Evolutionary conservation across 2,329 filamentous ascomycete genomes (phyloP), one percentile per base, ranked within the genome.

Genomic region (Lasiodiplodia gonubiensis): DNA sequence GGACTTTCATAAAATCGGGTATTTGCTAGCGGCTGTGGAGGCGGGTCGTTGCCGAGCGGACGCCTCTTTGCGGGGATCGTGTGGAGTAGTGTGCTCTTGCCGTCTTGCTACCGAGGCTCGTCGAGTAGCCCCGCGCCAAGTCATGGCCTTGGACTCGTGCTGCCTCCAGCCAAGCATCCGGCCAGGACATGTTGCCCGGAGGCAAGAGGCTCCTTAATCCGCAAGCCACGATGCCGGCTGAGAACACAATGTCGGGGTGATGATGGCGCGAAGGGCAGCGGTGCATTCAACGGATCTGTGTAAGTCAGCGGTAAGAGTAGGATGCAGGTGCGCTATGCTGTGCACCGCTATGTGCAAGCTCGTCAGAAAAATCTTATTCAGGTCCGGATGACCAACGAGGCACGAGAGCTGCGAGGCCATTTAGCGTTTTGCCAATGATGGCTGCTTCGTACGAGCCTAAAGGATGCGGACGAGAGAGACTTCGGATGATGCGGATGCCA

Each of bases 41-140:
- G 14, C n/a, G 55, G 23, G 23, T 30, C 16, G 55, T 33, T 60
- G 57, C 57, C 57, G 57, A 60, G 25, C 23, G n/a, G 4, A 18
- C 54, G 57, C 57, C 57, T 60, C 57, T 33, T 60, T 48, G 57
- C 57, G 57, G 57, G 57, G 57, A 46, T 60, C 12, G 39, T 60
- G 57, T 60, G 57, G 57, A 60, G 57, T 60, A 48, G 35, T 16
- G 6, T 12, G 27, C 3, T 7, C 14, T 59, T 42, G n/a, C 55
- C 55, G 55, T 39, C 37, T 11, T 21, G 21, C 55, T 60, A 11
- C 57, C 57, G 57, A 60, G 57, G 57, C 39, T 48, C 57, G 12
- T 60, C 3, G 14, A 35, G 33, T 10, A 11, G n/a, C 54, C 27
- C 33, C 39, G 11, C 7, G 8, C 25, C 16, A 60, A 60, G 39